phyloP scores from a whole-genome alignment of 129 eudicot genomes.

The Chrysanthemum lavandulifolium region DNA sequence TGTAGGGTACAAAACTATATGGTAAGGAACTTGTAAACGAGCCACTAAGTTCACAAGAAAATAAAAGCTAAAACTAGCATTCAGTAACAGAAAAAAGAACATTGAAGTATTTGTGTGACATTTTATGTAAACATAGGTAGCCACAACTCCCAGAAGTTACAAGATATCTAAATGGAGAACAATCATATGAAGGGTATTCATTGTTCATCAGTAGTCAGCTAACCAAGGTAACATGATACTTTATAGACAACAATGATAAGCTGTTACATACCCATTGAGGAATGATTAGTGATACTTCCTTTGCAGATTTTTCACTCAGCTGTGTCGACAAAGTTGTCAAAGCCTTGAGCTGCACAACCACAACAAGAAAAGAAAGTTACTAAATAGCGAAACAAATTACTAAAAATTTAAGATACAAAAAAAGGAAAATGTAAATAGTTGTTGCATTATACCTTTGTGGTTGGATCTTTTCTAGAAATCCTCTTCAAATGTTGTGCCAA shows the following conservation, averaged over 20 bases:
- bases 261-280: slow-evolving; percentile 83
- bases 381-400: neutral
- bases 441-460: slow-evolving; percentile 64
- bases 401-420: neutral
- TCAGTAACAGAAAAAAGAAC: too few species aligned
- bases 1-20: too few species aligned
- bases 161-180: too few species aligned
- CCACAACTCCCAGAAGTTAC: too few species aligned
- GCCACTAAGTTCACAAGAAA: too few species aligned
- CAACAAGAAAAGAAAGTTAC: neutral
- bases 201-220: neutral
- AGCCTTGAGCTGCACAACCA: slow-evolving; percentile 73
- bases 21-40: too few species aligned
- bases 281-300: slow-evolving; percentile 60
- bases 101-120: too few species aligned
- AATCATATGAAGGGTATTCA: too few species aligned
- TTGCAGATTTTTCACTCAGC: slow-evolving; percentile 67
- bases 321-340: slow-evolving; percentile 66
- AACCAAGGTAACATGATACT: slow-evolving; percentile 13
- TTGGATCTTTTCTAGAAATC: slow-evolving; percentile 92
- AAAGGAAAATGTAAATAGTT: neutral
- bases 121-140: too few species aligned
- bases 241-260: neutral
- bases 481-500: slow-evolving; percentile 85
- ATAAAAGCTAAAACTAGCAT: too few species aligned